Evolutionary conservation across 805 yeast genomes (phyloP).

Genomic region (Metschnikowia colocasiae): DNA sequence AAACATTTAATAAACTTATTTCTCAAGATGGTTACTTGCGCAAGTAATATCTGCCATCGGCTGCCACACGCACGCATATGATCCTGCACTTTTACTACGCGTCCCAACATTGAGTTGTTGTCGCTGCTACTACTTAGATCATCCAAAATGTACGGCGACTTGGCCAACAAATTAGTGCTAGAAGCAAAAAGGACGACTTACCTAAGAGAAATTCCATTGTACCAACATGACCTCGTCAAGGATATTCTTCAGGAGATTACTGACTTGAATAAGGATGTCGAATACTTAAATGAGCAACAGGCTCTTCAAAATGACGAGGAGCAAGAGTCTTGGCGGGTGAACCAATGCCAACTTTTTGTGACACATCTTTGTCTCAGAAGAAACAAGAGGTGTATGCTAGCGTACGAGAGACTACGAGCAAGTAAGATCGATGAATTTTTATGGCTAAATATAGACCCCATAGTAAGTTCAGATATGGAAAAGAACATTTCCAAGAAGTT

Average conservation of each 20-base stretch:
- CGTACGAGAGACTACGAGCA: slow-evolving; percentile 73
- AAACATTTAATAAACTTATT: neutral
- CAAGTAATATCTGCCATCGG: neutral
- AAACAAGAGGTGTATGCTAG: slow-evolving; percentile 84
- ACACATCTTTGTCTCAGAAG: slow-evolving; percentile 76
- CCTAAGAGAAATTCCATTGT: slow-evolving; percentile 62
- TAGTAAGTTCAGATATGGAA: slow-evolving; percentile 17
- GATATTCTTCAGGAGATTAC: slow-evolving; percentile 67
- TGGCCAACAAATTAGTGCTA: slow-evolving; percentile 73
- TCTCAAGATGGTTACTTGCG: neutral
- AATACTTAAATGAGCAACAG: slow-evolving; percentile 38
- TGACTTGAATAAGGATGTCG: slow-evolving; percentile 57
- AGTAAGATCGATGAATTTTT: slow-evolving; percentile 60
- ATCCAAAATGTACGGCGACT: slow-evolving; percentile 76
- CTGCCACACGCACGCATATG: neutral
- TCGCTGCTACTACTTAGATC: neutral
- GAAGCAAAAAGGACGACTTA: slow-evolving; percentile 80
- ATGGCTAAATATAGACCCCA: slow-evolving; percentile 67
- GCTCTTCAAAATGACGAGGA: slow-evolving; percentile 20
- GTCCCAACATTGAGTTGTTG: neutral
- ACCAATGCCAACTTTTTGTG: slow-evolving; percentile 64
- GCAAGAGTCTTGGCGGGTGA: slow-evolving; percentile 42
- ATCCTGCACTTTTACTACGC: neutral
- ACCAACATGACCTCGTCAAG: slow-evolving; percentile 68
- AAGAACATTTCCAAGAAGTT: slow-evolving; percentile 2